Conservation (phyloP, 352 stramenopile species). For the Phytopythium chamaehyphon region DNA sequence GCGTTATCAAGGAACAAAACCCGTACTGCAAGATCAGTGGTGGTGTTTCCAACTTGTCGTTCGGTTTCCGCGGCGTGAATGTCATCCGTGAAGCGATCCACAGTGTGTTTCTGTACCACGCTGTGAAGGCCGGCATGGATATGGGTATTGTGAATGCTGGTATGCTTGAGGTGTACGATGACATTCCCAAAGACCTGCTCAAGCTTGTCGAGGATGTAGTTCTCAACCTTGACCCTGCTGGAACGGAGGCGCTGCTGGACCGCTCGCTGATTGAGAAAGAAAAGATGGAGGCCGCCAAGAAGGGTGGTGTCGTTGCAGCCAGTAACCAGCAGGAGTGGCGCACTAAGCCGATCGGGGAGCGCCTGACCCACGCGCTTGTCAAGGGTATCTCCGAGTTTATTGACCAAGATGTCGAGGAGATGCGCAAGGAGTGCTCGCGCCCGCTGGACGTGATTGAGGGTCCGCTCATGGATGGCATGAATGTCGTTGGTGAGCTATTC, state of each 20-base stretch:
- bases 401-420: slow-evolving; percentile 95
- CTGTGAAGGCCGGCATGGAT: slow-evolving; percentile 96
- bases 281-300: slow-evolving; percentile 80
- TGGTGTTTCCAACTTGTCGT: slow-evolving; percentile 96
- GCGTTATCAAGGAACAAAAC: slow-evolving; percentile 94
- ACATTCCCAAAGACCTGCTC: slow-evolving; percentile 83
- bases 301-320: slow-evolving; percentile 47
- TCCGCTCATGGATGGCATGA: slow-evolving; percentile 98
- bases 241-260: slow-evolving; percentile 92
- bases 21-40: slow-evolving; percentile 95
- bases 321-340: slow-evolving; percentile 87
- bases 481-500: slow-evolving; percentile 96
- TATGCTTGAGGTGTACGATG: slow-evolving; percentile 83
- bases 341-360: slow-evolving; percentile 86
- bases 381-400: slow-evolving; percentile 98
- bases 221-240: slow-evolving; percentile 87
- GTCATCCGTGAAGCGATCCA: slow-evolving; percentile 97
- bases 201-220: slow-evolving; percentile 93
- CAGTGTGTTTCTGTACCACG: slow-evolving; percentile 95
- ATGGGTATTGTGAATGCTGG: slow-evolving; percentile 98
- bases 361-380: slow-evolving; percentile 94
- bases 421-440: slow-evolving; percentile 55
- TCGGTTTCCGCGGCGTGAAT: slow-evolving; percentile 97
- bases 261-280: slow-evolving; percentile 84
- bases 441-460: slow-evolving; percentile 98